phyloP scores from a whole-genome alignment of 768 basidiomycete species.

The Podaxis sp. region DNA sequence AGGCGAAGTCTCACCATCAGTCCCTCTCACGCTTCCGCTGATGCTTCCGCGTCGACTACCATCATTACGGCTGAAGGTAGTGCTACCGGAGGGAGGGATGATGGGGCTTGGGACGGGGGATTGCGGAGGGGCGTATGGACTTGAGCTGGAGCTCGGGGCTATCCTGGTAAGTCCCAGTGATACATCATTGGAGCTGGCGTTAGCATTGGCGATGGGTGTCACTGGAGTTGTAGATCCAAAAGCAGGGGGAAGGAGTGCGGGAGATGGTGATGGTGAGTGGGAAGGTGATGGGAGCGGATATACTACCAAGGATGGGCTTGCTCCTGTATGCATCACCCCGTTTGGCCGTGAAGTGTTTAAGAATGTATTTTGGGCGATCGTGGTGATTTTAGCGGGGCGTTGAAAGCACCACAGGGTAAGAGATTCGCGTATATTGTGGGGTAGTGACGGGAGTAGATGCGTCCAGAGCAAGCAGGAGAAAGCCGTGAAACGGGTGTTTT shows the following conservation, averaged over 20 bases:
- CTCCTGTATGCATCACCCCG: not conserved
- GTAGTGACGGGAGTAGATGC: no score
- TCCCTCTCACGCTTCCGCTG: not conserved
- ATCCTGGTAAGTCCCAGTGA: not conserved
- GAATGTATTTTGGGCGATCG: no score
- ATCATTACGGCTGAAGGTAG: not conserved
- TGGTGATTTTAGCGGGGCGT: no score
- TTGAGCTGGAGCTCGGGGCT: not conserved
- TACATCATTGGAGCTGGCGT: not conserved
- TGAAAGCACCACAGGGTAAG: no score
- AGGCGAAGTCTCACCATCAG: not conserved
- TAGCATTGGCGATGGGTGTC: not conserved
- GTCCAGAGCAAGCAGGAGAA: no score
- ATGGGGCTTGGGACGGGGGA: not conserved
- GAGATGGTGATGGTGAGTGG: not conserved
- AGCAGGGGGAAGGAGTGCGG: not conserved
- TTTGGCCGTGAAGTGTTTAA: not conserved
- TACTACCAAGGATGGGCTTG: not conserved
- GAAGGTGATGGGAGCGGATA: slow-evolving; percentile 2
- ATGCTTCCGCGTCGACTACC: not conserved
- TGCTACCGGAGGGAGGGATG: not conserved
- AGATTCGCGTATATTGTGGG: no score
- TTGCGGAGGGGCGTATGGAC: not conserved
- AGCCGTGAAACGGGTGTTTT: no score
- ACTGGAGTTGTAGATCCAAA: not conserved